phyloP scores from a whole-genome alignment of 176 grass and related monocot species.

The Dactylis glomerata region DNA sequence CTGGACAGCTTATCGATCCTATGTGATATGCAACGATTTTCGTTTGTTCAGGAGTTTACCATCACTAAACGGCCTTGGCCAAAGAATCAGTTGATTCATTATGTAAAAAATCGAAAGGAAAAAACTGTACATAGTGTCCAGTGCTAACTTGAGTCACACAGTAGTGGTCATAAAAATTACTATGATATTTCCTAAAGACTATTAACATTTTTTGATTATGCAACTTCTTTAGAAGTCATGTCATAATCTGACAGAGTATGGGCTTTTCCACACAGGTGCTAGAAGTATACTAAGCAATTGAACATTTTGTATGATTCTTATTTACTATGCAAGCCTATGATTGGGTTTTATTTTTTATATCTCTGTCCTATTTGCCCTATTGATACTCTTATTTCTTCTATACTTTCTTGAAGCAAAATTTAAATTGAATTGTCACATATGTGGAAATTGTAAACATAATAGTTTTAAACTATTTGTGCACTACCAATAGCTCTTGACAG shows the following conservation, averaged over 20 bases:
- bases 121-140: neutral
- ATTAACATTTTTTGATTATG: neutral
- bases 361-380: constrained; percentile 13
- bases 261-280: neutral
- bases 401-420: neutral
- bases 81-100: neutral
- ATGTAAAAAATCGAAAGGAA: neutral
- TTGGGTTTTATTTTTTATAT: neutral
- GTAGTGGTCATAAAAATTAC: neutral
- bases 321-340: neutral
- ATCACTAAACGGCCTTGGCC: neutral
- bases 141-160: constrained; percentile 1
- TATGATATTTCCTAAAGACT: neutral
- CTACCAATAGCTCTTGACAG: neutral
- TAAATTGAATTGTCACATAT: neutral
- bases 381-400: constrained; percentile 11
- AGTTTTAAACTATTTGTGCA: neutral
- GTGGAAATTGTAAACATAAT: constrained; percentile 4
- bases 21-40: neutral
- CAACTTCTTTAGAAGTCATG: constrained; percentile 15
- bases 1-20: constrained; percentile 3
- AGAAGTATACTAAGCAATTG: neutral
- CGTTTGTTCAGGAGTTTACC: neutral
- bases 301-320: constrained; percentile 1
- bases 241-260: neutral